Base-by-base conservation (phyloP, 192 early-diverging fungal species). In the Coemansia erecta region DNA sequence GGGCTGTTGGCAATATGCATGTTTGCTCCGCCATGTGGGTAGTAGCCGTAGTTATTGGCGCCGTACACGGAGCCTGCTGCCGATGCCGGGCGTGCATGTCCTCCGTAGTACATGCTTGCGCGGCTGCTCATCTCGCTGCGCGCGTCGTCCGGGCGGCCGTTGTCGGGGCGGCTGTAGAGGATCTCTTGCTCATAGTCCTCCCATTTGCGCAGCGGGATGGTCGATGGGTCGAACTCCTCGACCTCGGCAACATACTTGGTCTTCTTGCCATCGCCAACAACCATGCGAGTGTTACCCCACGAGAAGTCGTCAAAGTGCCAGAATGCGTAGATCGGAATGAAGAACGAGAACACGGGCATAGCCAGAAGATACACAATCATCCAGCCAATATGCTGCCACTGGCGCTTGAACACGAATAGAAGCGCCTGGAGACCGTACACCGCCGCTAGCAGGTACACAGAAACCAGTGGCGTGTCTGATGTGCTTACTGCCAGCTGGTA, bases 291-390 rank as follows among this genome's bases (percentile, higher is more conserved):
- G 73, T 94, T 97, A 68, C 95, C 97, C 97, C 97, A 99, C 28
- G 93, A 95, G 64, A 99, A 99, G 73, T 99, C 95, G 74, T 99
- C 98, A 82, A 98, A 95, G 84, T 97, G 94, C 98, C 98, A 99
- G 85, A 97, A 99, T 6, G 97, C 84, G 63, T 99, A 99, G 33
- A 94, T 64, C 24, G 90, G 91, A 51, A 92, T 86, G 51, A 87
- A 90, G 68, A 92, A 89, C n/a, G 87, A 86, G 62, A 95, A 98
- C 21, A 96, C 85, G 1, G 94, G 94, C 64, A 96, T 85, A 10
- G 96, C 93, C 45, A 97, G 65, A 52, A 98, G 89, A 60, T 91
- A 94, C 49, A 98, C 90, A 58, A 99, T 88, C 95, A 99, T 97
- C 96, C 96, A 98, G 14, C 90, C 90, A 69, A 97, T 91, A 63